Conservation (phyloP, 2,329 filamentous ascomycete genomes). For the Herpotrichia juniperi region DNA sequence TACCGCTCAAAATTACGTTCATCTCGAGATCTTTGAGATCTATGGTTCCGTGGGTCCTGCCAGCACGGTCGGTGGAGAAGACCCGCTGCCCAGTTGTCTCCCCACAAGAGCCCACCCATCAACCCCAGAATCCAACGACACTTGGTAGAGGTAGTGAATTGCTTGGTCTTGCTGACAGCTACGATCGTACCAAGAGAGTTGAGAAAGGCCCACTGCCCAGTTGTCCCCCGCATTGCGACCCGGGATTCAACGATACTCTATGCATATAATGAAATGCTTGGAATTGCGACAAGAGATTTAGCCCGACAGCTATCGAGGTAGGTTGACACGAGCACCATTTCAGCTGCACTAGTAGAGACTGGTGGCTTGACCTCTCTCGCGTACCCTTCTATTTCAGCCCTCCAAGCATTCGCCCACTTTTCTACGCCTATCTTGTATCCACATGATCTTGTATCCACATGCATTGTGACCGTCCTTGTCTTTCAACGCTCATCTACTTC, state of each 20-base stretch:
- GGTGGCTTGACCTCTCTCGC: too few relatives aligned
- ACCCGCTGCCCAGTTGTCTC: slow-evolving; percentile 2
- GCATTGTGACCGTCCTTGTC: too few relatives aligned
- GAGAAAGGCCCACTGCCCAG: not conserved
- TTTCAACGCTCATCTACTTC: too few relatives aligned
- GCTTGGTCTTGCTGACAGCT: not conserved
- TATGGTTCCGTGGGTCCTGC: not conserved
- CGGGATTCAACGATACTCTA: slow-evolving; percentile 19
- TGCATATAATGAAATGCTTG: slow-evolving; percentile 8
- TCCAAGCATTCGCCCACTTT: too few relatives aligned
- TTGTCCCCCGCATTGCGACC: slow-evolving; percentile 4
- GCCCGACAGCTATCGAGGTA: not conserved
- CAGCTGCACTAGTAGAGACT: too few relatives aligned
- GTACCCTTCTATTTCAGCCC: too few relatives aligned
- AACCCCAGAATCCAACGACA: not conserved
- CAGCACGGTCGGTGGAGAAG: not conserved
- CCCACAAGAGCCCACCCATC: not conserved
- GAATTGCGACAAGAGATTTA: slow-evolving; percentile 2
- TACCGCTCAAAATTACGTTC: not conserved
- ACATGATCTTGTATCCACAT: too few relatives aligned
- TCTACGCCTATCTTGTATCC: too few relatives aligned
- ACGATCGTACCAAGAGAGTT: not conserved
- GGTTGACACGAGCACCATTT: not conserved
- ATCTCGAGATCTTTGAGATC: not conserved
- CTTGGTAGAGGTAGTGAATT: not conserved